Conservation (phyloP, 352 stramenopile genomes). For the Globisporangium alternatum region DNA sequence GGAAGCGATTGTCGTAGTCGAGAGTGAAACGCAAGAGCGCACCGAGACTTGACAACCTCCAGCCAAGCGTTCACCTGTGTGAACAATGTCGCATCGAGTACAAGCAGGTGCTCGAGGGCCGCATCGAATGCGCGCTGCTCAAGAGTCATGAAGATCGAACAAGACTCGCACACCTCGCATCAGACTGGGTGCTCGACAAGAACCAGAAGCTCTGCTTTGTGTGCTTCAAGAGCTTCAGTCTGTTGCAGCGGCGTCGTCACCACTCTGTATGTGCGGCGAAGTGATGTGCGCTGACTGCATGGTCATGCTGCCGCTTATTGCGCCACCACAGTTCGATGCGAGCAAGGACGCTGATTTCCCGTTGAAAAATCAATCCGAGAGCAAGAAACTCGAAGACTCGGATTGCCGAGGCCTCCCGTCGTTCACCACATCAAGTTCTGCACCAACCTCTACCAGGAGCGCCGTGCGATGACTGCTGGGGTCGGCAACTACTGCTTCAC, state of each 20-base stretch:
- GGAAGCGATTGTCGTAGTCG: neutral
- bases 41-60: constrained; percentile 13
- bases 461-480: constrained; percentile 48
- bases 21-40: constrained; percentile 9
- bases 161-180: constrained; percentile 53
- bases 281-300: constrained; percentile 71
- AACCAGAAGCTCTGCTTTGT: constrained; percentile 60
- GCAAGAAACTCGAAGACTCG: constrained; percentile 39
- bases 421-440: too few species aligned
- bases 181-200: constrained; percentile 58
- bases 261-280: constrained; percentile 76
- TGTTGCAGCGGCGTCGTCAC: constrained; percentile 60
- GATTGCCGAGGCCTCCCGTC: constrained; percentile 14
- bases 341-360: constrained; percentile 17
- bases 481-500: constrained; percentile 47
- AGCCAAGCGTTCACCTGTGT: constrained; percentile 6
- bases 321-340: constrained; percentile 22
- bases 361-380: constrained; percentile 37
- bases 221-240: constrained; percentile 69
- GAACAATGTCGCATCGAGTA: constrained; percentile 3
- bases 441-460: constrained; percentile 53
- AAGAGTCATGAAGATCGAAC: constrained; percentile 44
- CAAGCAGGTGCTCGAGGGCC: constrained; percentile 25
- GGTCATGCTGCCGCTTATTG: constrained; percentile 61
- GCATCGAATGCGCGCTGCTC: constrained; percentile 34